A percentile compares a stretch with the other conserved stretches of the same genome.
Evolutionary conservation across 148 eudicot genomes (phyloP).

Genomic region (Persicaria maculosa): DNA sequence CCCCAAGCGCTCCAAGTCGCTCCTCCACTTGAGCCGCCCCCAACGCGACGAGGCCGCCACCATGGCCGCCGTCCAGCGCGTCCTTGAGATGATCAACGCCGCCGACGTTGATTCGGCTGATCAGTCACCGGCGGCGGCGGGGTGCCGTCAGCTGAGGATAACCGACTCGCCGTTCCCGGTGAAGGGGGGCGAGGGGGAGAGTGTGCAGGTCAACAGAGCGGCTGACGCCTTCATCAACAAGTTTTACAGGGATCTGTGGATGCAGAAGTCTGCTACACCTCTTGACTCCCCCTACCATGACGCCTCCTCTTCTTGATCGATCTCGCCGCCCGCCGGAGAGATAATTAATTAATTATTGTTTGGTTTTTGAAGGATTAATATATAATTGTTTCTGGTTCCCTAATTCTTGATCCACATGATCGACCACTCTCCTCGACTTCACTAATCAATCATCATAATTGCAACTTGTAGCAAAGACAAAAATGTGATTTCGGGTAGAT

Average conservation of each 20-base stretch:
- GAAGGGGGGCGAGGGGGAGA: slow-evolving; percentile 31
- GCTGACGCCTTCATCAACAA: slow-evolving; percentile 71
- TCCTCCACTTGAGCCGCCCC: slow-evolving; percentile 15
- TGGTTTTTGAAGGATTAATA: no score
- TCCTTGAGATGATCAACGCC: slow-evolving; percentile 33
- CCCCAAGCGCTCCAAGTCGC: slow-evolving; percentile 10
- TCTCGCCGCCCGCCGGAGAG: not conserved
- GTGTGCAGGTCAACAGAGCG: slow-evolving; percentile 37
- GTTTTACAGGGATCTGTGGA: slow-evolving; percentile 52
- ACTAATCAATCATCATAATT: no score
- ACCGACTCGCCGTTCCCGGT: slow-evolving; percentile 71
- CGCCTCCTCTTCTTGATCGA: slow-evolving; percentile 18
- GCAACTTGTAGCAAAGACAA: no score
- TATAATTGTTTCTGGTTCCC: no score
- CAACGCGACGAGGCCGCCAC: slow-evolving; percentile 23
- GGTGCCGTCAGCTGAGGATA: slow-evolving; percentile 42
- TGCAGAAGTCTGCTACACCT: slow-evolving; percentile 39
- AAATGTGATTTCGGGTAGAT: no score
- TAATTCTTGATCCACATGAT: no score
- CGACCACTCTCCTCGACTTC: no score
- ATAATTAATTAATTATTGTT: not conserved
- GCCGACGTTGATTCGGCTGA: slow-evolving; percentile 23
- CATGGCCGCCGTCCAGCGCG: slow-evolving; percentile 27
- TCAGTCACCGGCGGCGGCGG: not conserved
- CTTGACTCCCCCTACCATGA: slow-evolving; percentile 39